Evolutionary conservation across 805 yeast genomes (phyloP).

Genomic region (Lachancea meyersii): DNA sequence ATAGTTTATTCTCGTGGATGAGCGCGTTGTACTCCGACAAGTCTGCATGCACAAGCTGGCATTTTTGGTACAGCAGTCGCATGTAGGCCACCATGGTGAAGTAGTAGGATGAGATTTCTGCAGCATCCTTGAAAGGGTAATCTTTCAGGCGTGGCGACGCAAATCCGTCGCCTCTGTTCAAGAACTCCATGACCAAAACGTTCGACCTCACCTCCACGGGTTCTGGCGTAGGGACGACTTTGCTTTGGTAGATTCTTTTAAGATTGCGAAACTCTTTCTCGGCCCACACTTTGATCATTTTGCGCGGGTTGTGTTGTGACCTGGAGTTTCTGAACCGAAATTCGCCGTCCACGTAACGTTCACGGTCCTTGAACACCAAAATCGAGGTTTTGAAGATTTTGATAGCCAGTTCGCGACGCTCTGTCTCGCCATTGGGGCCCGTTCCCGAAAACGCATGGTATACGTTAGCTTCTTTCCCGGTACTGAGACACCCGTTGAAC

Average conservation of each 20-base stretch:
- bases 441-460: conserved; percentile 62
- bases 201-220: conserved; percentile 86
- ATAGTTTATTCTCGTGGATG: conserved; percentile 70
- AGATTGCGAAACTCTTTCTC: conserved; percentile 94
- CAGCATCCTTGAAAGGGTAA: conserved; percentile 62
- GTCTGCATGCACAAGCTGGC: conserved; percentile 94
- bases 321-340: conserved; percentile 83
- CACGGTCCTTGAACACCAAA: conserved; percentile 93
- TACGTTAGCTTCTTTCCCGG: conserved; percentile 99
- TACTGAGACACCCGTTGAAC: conserved; percentile 88
- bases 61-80: conserved; percentile 79
- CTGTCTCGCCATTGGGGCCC: conserved; percentile 26
- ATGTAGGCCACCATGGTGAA: conserved; percentile 76
- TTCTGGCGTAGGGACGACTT: conserved; percentile 82
- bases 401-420: conserved; percentile 65
- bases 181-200: conserved; percentile 90
- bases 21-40: conserved; percentile 89
- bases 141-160: conserved; percentile 90
- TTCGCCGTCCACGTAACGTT: conserved; percentile 94
- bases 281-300: conserved; percentile 98
- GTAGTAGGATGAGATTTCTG: conserved; percentile 62
- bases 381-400: conserved; percentile 95
- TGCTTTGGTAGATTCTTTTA: conserved; percentile 69
- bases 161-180: conserved; percentile 69
- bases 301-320: conserved; percentile 85